A percentile compares a stretch with the other conserved stretches of the same genome.
These are phyloP conservation scores for Xerocomus amazonicus DNA, from an alignment of 1,284 basidiomycete species.

Conservation along the genomic window DNA sequence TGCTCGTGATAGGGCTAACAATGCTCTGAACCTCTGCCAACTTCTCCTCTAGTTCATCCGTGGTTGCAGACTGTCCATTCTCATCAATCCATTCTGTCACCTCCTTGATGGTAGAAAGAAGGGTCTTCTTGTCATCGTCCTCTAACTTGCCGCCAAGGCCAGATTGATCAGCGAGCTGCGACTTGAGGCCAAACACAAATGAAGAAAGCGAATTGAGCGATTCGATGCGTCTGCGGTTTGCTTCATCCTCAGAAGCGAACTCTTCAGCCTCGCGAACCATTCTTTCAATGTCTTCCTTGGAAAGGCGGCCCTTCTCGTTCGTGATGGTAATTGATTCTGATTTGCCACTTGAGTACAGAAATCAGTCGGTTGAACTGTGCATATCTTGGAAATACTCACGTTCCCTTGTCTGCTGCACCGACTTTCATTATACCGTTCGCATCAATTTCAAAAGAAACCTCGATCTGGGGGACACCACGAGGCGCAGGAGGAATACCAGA, in stretches of 20 bases:
- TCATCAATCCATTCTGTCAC: slow-evolving; percentile 89
- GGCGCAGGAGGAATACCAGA: slow-evolving; percentile 91
- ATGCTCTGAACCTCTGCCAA: slow-evolving; percentile 70
- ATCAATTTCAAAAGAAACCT: slow-evolving; percentile 93
- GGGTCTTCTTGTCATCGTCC: slow-evolving; percentile 86
- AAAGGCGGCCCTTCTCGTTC: slow-evolving; percentile 83
- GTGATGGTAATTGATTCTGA: slow-evolving; percentile 86
- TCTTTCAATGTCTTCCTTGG: slow-evolving; percentile 84
- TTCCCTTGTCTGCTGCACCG: slow-evolving; percentile 86
- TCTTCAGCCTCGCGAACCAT: slow-evolving; percentile 94
- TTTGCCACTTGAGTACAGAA: slow-evolving; percentile 59
- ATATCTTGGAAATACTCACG: slow-evolving; percentile 45
- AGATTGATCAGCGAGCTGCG: slow-evolving; percentile 81
- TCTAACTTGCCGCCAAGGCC: slow-evolving; percentile 89
- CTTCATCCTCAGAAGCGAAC: slow-evolving; percentile 83
- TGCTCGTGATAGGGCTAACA: slow-evolving; percentile 75
- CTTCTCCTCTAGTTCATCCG: slow-evolving; percentile 93
- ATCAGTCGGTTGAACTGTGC: slow-evolving; percentile 6
- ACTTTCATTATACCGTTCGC: slow-evolving; percentile 93
- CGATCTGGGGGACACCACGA: slow-evolving; percentile 92
- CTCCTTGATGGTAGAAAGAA: slow-evolving; percentile 83
- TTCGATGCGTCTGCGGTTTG: slow-evolving; percentile 86
- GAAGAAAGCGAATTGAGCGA: slow-evolving; percentile 76
- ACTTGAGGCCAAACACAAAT: slow-evolving; percentile 82
- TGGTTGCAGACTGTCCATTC: slow-evolving; percentile 70